These are phyloP conservation scores for Geranium brycei DNA, from an alignment of 345 rosid species.

Conservation along the genomic window DNA sequence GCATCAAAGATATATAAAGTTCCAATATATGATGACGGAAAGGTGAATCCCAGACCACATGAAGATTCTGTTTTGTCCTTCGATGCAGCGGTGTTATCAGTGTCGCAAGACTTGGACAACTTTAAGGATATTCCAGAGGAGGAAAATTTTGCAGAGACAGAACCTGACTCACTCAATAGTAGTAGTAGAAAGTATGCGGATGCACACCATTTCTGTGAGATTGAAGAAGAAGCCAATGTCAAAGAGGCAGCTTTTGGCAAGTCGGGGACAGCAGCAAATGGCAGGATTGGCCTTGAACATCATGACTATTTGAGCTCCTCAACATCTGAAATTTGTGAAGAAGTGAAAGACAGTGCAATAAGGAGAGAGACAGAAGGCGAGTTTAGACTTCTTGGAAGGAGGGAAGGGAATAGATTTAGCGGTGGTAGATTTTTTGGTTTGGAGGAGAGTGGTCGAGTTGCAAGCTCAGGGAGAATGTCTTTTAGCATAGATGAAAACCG, in stretches of 20 bases:
- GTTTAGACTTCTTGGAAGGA: conserved; percentile 46
- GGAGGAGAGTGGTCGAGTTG: conserved; percentile 28
- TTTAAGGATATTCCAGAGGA: conserved; percentile 40
- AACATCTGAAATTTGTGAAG: conserved; percentile 22
- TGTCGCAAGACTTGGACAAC: conserved; percentile 36
- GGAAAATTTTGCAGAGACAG: conserved; percentile 11
- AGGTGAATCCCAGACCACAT: conserved; percentile 10
- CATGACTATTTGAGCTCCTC: conserved; percentile 6
- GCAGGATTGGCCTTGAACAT: too few relatives aligned
- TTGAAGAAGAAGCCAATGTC: conserved; percentile 28
- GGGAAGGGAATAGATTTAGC: conserved; percentile 36
- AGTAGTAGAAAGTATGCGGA: conserved; percentile 13
- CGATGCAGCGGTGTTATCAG: conserved; percentile 67
- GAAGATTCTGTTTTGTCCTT: conserved; percentile 46
- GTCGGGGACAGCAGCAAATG: not conserved
- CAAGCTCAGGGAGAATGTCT: conserved; percentile 37
- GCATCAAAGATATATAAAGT: conserved; percentile 16
- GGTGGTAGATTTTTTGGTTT: conserved; percentile 34
- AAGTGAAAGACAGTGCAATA: conserved; percentile 41
- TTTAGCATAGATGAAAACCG: conserved; percentile 26
- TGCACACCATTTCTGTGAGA: conserved; percentile 25
- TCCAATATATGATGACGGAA: conserved; percentile 14
- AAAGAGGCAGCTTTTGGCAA: not conserved
- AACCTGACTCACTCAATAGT: conserved; percentile 11
- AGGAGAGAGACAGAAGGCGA: conserved; percentile 64